Conservation (phyloP, 495 filamentous ascomycete species). For the Tuber borchii region DNA sequence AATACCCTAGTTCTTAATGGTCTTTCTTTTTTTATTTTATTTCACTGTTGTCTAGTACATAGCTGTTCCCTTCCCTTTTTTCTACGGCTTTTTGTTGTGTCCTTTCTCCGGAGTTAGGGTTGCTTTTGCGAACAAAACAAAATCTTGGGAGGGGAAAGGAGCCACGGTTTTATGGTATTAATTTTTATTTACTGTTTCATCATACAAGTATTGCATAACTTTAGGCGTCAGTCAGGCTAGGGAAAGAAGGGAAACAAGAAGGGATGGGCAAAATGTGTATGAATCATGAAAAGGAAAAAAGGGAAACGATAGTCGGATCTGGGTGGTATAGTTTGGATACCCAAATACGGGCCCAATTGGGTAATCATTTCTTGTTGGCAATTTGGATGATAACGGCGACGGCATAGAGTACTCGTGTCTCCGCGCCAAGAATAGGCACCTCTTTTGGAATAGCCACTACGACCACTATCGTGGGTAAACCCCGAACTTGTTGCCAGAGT, state of each 20-base stretch:
- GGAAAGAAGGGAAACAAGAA: background rate
- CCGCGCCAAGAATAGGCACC: too few relatives aligned
- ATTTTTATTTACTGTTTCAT: background rate
- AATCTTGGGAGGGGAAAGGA: background rate
- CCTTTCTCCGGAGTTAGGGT: background rate
- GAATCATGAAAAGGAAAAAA: background rate
- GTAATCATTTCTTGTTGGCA: background rate
- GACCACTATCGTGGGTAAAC: too few relatives aligned
- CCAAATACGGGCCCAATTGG: background rate
- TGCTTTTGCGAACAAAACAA: slow-evolving; percentile 3
- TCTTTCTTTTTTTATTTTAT: slow-evolving; percentile 8
- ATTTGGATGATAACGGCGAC: background rate
- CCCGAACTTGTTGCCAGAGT: too few relatives aligned
- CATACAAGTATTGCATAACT: background rate
- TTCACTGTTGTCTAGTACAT: slow-evolving; percentile 9
- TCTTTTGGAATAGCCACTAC: too few relatives aligned
- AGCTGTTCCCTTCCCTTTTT: background rate
- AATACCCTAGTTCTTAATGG: background rate
- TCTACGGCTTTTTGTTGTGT: background rate
- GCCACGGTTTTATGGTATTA: background rate
- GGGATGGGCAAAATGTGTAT: background rate
- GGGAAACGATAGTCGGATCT: background rate
- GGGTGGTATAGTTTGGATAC: background rate
- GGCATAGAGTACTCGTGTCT: background rate
- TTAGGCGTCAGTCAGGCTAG: background rate